Percentiles rank a stretch among this genome's conserved stretches.
Evolutionary conservation across 441 rosid genomes (phyloP).

Genomic region (Croton setiger): DNA sequence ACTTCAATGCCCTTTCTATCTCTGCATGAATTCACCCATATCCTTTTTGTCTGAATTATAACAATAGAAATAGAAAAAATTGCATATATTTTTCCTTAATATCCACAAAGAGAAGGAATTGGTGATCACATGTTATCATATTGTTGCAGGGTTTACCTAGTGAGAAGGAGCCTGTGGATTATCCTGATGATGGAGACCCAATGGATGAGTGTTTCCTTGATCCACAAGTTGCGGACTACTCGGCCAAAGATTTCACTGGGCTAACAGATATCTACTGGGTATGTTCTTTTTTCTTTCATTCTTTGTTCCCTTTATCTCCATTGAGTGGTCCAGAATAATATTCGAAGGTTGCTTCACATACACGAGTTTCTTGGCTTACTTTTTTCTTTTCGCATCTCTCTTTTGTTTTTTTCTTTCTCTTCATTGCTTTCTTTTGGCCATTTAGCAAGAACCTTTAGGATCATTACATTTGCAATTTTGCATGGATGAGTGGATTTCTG

Average conservation of each 20-base stretch:
- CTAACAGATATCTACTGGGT: conserved; percentile 93
- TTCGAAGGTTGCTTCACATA: background rate
- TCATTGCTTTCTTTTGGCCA: no score
- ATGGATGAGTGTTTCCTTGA: conserved; percentile 44
- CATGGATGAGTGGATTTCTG: background rate
- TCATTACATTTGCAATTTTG: no score
- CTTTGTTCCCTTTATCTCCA: background rate
- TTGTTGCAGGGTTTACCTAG: conserved; percentile 39
- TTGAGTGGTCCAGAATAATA: background rate
- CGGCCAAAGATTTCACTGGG: conserved; percentile 49
- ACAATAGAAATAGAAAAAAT: no score
- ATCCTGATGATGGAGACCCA: conserved; percentile 39
- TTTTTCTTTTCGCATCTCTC: no score
- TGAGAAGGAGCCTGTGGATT: conserved; percentile 31
- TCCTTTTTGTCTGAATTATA: no score
- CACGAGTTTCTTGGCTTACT: no score
- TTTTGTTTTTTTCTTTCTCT: no score
- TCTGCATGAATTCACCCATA: no score
- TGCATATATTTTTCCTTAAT: background rate
- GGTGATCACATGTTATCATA: conserved; percentile 11
- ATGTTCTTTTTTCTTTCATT: conserved; percentile 14
- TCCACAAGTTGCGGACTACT: conserved; percentile 34
- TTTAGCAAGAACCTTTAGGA: no score
- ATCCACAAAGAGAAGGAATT: background rate
- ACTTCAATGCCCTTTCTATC: no score